Percentiles rank a stretch among this genome's conserved stretches.
phyloP scores from a whole-genome alignment of 1,139 yeast species.

The Saccharomyces hybrid region DNA sequence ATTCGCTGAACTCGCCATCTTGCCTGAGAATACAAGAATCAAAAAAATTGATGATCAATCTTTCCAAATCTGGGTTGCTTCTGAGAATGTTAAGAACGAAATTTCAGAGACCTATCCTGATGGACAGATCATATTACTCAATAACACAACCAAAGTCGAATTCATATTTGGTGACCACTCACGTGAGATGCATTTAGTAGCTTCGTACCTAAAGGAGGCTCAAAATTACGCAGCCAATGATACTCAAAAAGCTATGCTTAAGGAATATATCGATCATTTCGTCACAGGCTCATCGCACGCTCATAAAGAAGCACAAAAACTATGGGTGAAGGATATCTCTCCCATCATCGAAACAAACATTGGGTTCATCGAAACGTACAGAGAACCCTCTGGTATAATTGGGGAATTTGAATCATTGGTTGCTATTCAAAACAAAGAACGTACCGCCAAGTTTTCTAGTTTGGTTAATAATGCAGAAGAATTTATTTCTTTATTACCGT shows the following conservation, averaged over 20 bases:
- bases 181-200: conserved; percentile 54
- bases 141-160: conserved; percentile 36
- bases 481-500: conserved; percentile 63
- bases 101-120: conserved; percentile 38
- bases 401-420: conserved; percentile 94
- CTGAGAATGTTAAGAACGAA: conserved; percentile 41
- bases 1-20: conserved; percentile 51
- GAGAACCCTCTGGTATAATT: conserved; percentile 86
- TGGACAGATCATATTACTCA: conserved; percentile 31
- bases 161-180: conserved; percentile 73
- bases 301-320: conserved; percentile 74
- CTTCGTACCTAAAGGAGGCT: conserved; percentile 50
- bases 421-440: conserved; percentile 84
- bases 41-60: conserved; percentile 40
- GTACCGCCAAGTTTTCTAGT: conserved; percentile 69
- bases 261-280: conserved; percentile 61
- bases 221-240: conserved; percentile 61
- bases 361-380: conserved; percentile 85
- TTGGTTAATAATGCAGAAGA: conserved; percentile 60
- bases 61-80: conserved; percentile 56
- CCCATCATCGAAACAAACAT: conserved; percentile 80
- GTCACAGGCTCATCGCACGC: conserved; percentile 77
- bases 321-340: conserved; percentile 81
- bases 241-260: conserved; percentile 58
- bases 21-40: conserved; percentile 80